Base-by-base conservation (phyloP, 2,329 filamentous ascomycete species). In the Neonectria punicea region DNA sequence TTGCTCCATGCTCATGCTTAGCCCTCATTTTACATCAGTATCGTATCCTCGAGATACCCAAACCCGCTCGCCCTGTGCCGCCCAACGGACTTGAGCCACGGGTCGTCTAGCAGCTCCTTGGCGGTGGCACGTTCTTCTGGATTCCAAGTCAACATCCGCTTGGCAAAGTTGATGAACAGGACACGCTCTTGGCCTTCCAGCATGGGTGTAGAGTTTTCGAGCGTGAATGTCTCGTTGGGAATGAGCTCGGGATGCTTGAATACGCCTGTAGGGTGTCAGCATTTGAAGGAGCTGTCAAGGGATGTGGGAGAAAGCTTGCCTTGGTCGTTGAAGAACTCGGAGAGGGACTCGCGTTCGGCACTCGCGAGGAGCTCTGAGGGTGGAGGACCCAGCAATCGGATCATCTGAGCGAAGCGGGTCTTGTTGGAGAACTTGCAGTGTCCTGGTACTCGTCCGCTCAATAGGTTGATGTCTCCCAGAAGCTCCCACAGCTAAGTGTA, bases 81-180 rank as follows among this genome's bases (percentile, higher is more conserved):
- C 8, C 57, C 54, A 1, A 56, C n/a, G 8, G 46, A 70, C 50
- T 61, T 71, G 10, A 77, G 61, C 74, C 75, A 78, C 2, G 75
- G 74, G 28, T 77, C 75, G 9, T 76, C 65, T 1, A 77, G 67
- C 41, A 77, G 55, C 55, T 77, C 74, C 49, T 68, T 71, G 13
- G 74, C 73, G 2, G 75, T 76, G 30, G 71, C 70, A 8, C 76
- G 69, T 34, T 76, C 59, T 54, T 75, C 73, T 0, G 76, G 76
- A 16, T 68, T n/a, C 75, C 76, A 77, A 2, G 67, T 67, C 22
- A 77, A 46, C 74, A 77, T 77, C 14, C 73, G 68, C 56, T 68
- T 72, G 9, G 71, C 68, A 70, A 77, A 77, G 28, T 63, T 63
- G 65, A 77, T 64, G 30, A 77, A 77, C 1, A 73, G 67, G 1